Base-by-base conservation (phyloP, 148 eudicot genomes). In the Diospyros kaki region DNA sequence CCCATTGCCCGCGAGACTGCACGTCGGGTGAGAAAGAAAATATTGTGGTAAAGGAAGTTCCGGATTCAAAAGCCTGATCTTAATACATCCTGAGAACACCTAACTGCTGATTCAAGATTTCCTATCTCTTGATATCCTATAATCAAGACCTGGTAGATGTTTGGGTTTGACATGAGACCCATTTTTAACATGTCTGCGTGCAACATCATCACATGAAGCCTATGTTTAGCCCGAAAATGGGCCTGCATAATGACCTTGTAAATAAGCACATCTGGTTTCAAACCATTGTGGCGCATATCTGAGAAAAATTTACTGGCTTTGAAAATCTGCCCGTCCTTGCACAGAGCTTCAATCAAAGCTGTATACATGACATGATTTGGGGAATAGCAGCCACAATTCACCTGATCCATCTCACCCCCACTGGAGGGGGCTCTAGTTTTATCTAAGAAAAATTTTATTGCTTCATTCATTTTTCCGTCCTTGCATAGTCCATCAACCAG, bases 151-250 rank as follows among this genome's bases (percentile, higher is more conserved):
- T 65, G 74, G 58, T 78, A 82, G 62, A 88, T 60, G 46, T 66
- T 42, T 38, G 71, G 69, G 66, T 84, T 78, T 44, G 90, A 84
- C 77, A 84, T 76, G 59, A 86, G 77, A 18, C 95, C 98, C 69
- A 77, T 77, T 82, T 94, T 94, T 64, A 88, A 56, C 89, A 94
- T 87, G 77, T 94, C 97, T 9, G 97, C 97, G 10, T 91, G 95
- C 80, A 94, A 70, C 93, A 90, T 83, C 88, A 79, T 67, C 71
- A 87, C 80, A 81, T 84, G 72, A 73, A 71, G 58, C 68, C 84
- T 61, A 77, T 83, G 84, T 63, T 79, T 83, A 9, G 81, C 83
- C 62, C 71, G 80, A 42, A 75, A 75, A 81, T 87, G 85, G 51
- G 85, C 88, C 67, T 76, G 75, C 52, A 81, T 69, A 59, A 90